phyloP scores from a whole-genome alignment of 129 eudicot genomes.

The Calendula officinalis region DNA sequence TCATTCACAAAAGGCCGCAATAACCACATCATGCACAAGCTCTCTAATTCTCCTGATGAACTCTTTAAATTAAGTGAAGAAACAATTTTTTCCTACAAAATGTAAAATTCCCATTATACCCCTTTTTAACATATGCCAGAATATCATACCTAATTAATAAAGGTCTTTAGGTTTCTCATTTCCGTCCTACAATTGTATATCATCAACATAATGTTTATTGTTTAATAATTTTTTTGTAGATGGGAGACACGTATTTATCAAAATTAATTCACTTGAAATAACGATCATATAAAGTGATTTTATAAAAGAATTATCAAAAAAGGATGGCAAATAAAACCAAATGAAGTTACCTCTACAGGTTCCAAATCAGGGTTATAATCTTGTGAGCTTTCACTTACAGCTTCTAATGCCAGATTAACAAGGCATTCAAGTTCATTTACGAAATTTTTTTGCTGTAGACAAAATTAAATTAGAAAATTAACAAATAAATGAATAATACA shows the following conservation, averaged over 20 bases:
- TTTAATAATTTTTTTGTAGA: neutral
- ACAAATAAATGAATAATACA: neutral
- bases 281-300: neutral
- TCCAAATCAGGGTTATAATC: conserved; percentile 21
- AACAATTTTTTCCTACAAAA: conserved; percentile 61
- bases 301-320: neutral
- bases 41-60: conserved; percentile 66
- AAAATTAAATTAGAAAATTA: conserved; percentile 10
- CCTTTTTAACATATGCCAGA: neutral
- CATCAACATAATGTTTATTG: neutral
- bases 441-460: conserved; percentile 45
- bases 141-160: neutral
- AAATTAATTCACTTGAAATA: neutral
- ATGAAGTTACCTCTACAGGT: conserved; percentile 34
- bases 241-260: neutral
- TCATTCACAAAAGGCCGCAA: conserved; percentile 73
- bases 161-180: conserved; percentile 23
- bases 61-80: conserved; percentile 58
- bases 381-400: conserved; percentile 21
- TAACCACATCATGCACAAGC: conserved; percentile 86
- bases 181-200: conserved; percentile 32
- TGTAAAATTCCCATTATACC: conserved; percentile 2
- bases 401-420: conserved; percentile 32
- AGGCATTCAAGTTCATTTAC: conserved; percentile 60
- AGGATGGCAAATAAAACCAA: neutral